Evolutionary conservation across 2,329 filamentous ascomycete species (phyloP), one percentile per base, ranked within the genome.

Genomic region (Aspergillus pseudoterreus): DNA sequence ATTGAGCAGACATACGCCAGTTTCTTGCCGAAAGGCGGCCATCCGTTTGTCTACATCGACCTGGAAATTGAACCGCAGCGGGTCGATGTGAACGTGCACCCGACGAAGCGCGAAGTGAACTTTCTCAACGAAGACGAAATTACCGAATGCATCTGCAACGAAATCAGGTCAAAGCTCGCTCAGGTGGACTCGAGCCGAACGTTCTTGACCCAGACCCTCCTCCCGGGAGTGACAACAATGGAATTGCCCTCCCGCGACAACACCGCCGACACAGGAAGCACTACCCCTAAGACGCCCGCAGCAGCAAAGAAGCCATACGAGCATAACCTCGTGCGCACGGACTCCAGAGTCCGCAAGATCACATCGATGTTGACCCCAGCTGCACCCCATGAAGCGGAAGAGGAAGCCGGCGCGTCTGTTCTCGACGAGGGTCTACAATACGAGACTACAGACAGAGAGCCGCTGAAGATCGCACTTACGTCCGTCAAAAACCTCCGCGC

Each of bases 121-220:
- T 97, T 99, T 62, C 78, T 99, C 19, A 96, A 97, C 55, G 94
- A 99, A 68, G 94, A 99, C 57, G 94, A 99, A 61, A 95, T 99
- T 43, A 87, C 94, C 43, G 88, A 94, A 57, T 81, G 83, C 12
- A 85, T 99, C 4, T 96, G 92, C 72, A 83, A 86, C 54, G 82
- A 88, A 48, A 87, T 99, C 19, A 82, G 88, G 47, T 79, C 82
- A 8, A 87, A 87, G 59, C 80, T 99, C 4, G 87, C 90, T 10
- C 86, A 87, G 45, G 92, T 97, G 6, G 94, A 99, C 68, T 92
- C 88, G 19, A 97, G 92, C 64, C 86, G 94, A 43, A 95, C 90
- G 0, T 99, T 97, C 71, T 83, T 92, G 77, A 96, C 92, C 0
- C 94, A 99, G 68, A 96, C 87, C 1, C 79, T 99, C 9, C 82